Percentiles rank a stretch among this genome's conserved stretches.
Evolutionary conservation across 2,329 filamentous ascomycete species (phyloP).

Genomic region (Emmonsia crescens): DNA sequence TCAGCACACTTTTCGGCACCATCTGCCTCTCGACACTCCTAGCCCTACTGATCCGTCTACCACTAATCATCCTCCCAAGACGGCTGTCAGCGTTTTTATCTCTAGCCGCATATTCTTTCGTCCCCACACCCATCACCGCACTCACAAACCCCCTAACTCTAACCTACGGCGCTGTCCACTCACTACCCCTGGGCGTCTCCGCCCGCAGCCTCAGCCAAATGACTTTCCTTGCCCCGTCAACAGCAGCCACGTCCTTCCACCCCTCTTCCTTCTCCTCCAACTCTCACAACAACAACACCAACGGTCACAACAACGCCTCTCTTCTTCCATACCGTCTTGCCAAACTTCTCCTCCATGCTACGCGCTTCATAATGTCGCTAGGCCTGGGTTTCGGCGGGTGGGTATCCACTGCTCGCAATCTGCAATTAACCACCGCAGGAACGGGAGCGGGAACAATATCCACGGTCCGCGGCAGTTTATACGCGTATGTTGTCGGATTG

Average conservation of each 20-base stretch:
- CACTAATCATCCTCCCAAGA: conserved; percentile 70
- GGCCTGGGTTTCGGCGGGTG: conserved; percentile 90
- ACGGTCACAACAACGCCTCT: conserved; percentile 31
- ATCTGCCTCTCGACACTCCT: conserved; percentile 81
- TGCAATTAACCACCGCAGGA: conserved; percentile 47
- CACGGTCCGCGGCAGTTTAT: conserved; percentile 62
- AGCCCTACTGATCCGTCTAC: conserved; percentile 68
- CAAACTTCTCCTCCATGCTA: conserved; percentile 83
- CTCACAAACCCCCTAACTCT: conserved; percentile 85
- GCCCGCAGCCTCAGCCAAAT: conserved; percentile 72
- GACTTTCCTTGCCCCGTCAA: conserved; percentile 62
- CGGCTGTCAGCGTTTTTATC: conserved; percentile 59
- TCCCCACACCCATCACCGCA: conserved; percentile 74
- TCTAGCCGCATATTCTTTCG: conserved; percentile 64
- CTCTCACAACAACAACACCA: conserved; percentile 29
- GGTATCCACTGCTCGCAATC: conserved; percentile 78
- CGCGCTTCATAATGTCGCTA: conserved; percentile 80
- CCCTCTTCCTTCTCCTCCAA: conserved; percentile 35
- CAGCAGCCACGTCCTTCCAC: conserved; percentile 54
- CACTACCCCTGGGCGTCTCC: conserved; percentile 65
- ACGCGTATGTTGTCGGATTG: conserved; percentile 87
- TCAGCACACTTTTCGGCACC: conserved; percentile 80
- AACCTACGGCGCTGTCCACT: conserved; percentile 90
- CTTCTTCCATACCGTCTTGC: conserved; percentile 83
- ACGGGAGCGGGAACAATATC: conserved; percentile 12